Base-by-base conservation (phyloP, 176 grass and related monocot genomes). In the Panicum miliaceum region DNA sequence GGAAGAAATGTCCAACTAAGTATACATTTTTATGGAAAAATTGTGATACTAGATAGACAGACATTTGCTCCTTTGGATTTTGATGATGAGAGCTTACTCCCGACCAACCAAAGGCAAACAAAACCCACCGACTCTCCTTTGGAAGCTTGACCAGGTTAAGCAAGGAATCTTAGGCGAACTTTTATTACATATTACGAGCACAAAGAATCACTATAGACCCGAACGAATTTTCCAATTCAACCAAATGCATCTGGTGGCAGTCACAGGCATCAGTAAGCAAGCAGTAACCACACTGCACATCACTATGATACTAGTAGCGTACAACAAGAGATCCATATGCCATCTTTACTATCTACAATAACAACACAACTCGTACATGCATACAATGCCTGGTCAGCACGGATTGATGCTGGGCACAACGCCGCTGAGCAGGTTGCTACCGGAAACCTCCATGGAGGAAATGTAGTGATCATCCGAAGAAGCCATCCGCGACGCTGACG, bases 391-490 rank as follows among this genome's bases (percentile, higher is more conserved):
- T 41, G 18, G 2, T 97, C 78, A 97, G 23, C 95, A 90, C 48
- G 95, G 95, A 20, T 64, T 70, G 69, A 94, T 92, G 74, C 78
- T 87, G 15, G 90, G 90, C 85, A 94, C 72, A 36, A 86, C 88
- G 25, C 95, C 86, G 36, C 95, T 97, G 26, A 94, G 86, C 71
- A 97, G 88, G 79, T 97, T 92, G 64, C 95, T 94, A 22, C 92
- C 95, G 16, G 95, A 97, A 7, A 97, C 90, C 53, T 97, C 95
- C 20, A 91, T 81, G 1, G 95, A 91, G 11, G 95, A 97, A 56
- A 94, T 61, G 56, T 84, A 97, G 32, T 73, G 92, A 75, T 92
- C 67, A n/a, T 76, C 80, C 3, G 80, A 82, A 14, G 63, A 65
- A 45, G 46, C 81, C 78, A 85, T 79, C 13, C 70, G 81, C 16